phyloP scores from a whole-genome alignment of 192 early-diverging fungal species.

The Gamsiella multidivaricata region DNA sequence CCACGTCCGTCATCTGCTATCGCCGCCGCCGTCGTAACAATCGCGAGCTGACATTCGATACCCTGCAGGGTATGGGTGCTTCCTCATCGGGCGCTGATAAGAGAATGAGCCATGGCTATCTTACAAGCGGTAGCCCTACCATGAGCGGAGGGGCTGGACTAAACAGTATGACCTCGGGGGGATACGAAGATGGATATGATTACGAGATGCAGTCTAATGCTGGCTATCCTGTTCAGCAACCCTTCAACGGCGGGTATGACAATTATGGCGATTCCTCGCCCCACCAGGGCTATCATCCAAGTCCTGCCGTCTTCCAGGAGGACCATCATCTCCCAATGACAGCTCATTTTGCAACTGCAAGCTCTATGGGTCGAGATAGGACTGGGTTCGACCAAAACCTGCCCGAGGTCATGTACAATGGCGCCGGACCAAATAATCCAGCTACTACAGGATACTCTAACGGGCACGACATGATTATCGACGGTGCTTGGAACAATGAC shows the following conservation, averaged over 20 bases:
- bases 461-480: slow-evolving; percentile 3
- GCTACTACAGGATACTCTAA: slow-evolving; percentile 23
- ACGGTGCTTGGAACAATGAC: background rate
- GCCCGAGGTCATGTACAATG: slow-evolving; percentile 37
- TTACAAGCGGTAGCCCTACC: slow-evolving; percentile 4
- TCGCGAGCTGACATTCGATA: slow-evolving; percentile 24
- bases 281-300: slow-evolving; percentile 10
- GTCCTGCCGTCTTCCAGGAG: slow-evolving; percentile 32
- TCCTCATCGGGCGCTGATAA: background rate
- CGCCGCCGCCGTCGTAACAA: slow-evolving; percentile 23
- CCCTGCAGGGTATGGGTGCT: slow-evolving; percentile 20
- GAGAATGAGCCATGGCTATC: slow-evolving; percentile 1
- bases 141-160: slow-evolving; percentile 7
- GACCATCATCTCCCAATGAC: slow-evolving; percentile 4
- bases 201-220: slow-evolving; percentile 41
- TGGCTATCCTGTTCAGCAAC: slow-evolving; percentile 7
- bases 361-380: slow-evolving; percentile 11
- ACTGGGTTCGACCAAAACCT: slow-evolving; percentile 31
- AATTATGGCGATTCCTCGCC: background rate
- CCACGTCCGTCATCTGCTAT: slow-evolving; percentile 26
- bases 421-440: slow-evolving; percentile 4
- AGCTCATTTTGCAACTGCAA: slow-evolving; percentile 13
- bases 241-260: background rate
- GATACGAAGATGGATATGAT: slow-evolving; percentile 37
- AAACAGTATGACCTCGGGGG: slow-evolving; percentile 24